Evolutionary conservation across 148 eudicot species (phyloP), one percentile per base, ranked within the genome.

Genomic region (Agrostemma githago): DNA sequence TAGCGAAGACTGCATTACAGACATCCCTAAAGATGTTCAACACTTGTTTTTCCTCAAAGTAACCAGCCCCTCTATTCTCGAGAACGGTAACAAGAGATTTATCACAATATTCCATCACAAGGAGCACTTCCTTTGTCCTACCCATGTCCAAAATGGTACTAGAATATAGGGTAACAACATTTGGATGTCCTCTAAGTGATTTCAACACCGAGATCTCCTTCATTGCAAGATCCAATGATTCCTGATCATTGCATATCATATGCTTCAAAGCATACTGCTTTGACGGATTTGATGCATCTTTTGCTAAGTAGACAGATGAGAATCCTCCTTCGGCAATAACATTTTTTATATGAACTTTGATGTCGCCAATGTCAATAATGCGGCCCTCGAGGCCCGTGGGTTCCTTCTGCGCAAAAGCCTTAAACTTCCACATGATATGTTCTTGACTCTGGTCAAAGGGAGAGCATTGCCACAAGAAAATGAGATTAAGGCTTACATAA

Each of bases 261-360:
- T 96, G 99, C 83, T 96, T 96, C 17, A 96, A 70, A 70, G 97
- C 99, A 84, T 85, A 96, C 74, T 92, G 99, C 84, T 89, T 92
- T 68, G 97, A 85, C 56, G 84, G 88, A 82, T 89, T 78, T 72
- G 85, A 21, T 26, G 86, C 92, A 88, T 96, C 99, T 75, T 89
- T 87, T 61, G 96, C 99, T 72, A 86, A 77, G 85, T 96, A 92
- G 43, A 96, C 99, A 84, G 86, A 85, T 68, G 99, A 96, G 79
- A 96, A 96, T 74, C 99, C 99, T 77, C 99, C 99, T 85, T 96
- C 99, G 20, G 99, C 99, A 79, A 96, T 90, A 75, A 79, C 81
- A 77, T 88, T 87, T 72, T 89, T 86, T 62, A 96, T 82, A 72
- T 90, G 90, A 71, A 92, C 77, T 89, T 96, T 96, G 74, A 92